Evolutionary conservation across 2,329 filamentous ascomycete genomes (phyloP), one percentile per base, ranked within the genome.

Genomic region (Coleophoma crateriformis): DNA sequence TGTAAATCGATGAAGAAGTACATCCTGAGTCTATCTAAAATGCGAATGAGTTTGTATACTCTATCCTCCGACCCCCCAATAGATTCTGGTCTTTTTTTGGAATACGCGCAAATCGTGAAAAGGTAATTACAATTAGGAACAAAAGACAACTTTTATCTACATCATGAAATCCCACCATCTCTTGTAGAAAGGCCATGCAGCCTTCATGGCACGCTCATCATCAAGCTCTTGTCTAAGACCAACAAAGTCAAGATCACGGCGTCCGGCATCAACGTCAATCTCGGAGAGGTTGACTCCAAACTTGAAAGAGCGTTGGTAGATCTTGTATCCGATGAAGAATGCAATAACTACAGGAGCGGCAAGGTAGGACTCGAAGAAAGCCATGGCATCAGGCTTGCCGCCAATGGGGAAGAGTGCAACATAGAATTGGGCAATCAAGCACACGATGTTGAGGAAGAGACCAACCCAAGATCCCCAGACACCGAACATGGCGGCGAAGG

Each of bases 391-490:
- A 19, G 41, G 41, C n/a, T 1, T 49, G 52, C 53, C 33, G 49
- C 49, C 45, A 52, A 53, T 46, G 52, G 49, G 33, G 50, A 63
- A 64, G 54, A 63, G 62, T 13, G 45, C 54, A 11, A 44, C 41
- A 49, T 68, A 69, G 45, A 61, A 61, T 13, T 51, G 54, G 33
- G 85, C 86, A 42, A 88, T 70, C 46, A 91, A 71, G 47, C 87
- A 82, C 8, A 90, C 63, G 19, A 73, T 58, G 68, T 87, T 87
- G 60, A 91, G 75, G 46, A 83, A 35, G 71, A 90, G 70, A 3
- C 84, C 86, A 40, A 88, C 64, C 68, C 73, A 87, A 48, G 84
- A 88, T 33, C 87, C 87, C 49, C 73, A 71, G 14, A 89, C 66
- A 39, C 87, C 87, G 6, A 71, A 50, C 43, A 52, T 52, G 27